Evolutionary conservation across 2,329 filamentous ascomycete genomes (phyloP), one percentile per base, ranked within the genome.

Genomic region (Phaeosphaeriaceae sp.): DNA sequence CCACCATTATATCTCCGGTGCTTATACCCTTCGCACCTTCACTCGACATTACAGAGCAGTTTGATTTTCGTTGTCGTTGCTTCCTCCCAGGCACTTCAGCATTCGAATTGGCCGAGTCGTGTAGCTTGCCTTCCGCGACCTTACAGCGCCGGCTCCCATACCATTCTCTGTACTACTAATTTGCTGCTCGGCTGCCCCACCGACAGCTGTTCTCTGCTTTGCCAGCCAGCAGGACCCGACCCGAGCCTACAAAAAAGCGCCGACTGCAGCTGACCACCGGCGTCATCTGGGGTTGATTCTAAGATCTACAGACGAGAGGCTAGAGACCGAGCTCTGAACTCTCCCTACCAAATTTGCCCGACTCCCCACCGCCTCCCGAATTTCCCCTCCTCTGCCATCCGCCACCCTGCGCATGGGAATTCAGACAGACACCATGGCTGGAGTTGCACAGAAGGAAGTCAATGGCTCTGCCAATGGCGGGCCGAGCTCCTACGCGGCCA

Each of bases 401-500:
- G 51, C 58, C 61, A 58, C 62, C 56, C 61, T 55, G 58, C 68
- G 67, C 58, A 71, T 70, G 70, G 71, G 71, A 59, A 62, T 69
- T 60, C 48, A 57, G 17, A 61, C 58, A 63, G 47, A 71, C 67
- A 74, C 24, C 60, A 77, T 77, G 75, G 72, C 74, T 56, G 73
- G 68, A 71, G 68, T 65, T 63, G 63, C 67, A 63, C 62, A 67
- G 54, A 65, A 70, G 52, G 66, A 66, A 61, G 75, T 73, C 69
- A 79, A 79, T 69, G 79, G 78, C 70, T 66, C 76, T 68, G 72
- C 79, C 65, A 87, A 87, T 72, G 85, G 84, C 74, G 76, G 81
- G 52, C 78, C 81, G 56, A 85, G 85, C 74, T 88, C 89, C 55
- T 93, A 91, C 77, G 88, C 92, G 66, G 89, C 92, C 69, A 92